A percentile compares a stretch with the other conserved stretches of the same genome.
phyloP scores from a whole-genome alignment of 2,329 filamentous ascomycete species.

The Venturia pyrina region DNA sequence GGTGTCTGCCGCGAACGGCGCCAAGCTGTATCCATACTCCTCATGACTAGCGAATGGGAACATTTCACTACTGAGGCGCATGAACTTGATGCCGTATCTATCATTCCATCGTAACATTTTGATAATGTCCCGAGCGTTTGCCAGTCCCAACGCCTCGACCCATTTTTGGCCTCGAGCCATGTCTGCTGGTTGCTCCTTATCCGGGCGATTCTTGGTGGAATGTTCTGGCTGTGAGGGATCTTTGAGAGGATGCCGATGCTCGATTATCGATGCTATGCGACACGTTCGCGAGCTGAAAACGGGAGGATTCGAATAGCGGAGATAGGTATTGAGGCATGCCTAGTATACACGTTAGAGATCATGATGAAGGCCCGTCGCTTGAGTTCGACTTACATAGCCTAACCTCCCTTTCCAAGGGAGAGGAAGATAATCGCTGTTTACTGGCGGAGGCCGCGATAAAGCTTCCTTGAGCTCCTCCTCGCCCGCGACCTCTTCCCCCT shows the following conservation, averaged over 20 bases:
- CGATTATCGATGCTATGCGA: constrained; percentile 79
- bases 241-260: constrained; percentile 72
- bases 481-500: constrained; percentile 45
- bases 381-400: constrained; percentile 57
- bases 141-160: constrained; percentile 65
- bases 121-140: constrained; percentile 71
- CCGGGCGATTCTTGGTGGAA: constrained; percentile 74
- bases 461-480: constrained; percentile 50
- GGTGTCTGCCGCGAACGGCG: constrained; percentile 69
- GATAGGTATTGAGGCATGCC: constrained; percentile 89
- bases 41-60: constrained; percentile 90
- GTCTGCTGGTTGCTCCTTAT: constrained; percentile 60
- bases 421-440: constrained; percentile 75
- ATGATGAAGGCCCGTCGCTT: not conserved
- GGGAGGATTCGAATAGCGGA: constrained; percentile 69
- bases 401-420: constrained; percentile 83
- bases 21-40: constrained; percentile 76
- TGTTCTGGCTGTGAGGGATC: constrained; percentile 71
- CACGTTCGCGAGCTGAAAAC: constrained; percentile 89
- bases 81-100: constrained; percentile 81
- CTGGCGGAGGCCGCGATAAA: constrained; percentile 56
- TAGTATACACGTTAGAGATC: constrained; percentile 20
- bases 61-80: constrained; percentile 90
- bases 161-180: constrained; percentile 58
- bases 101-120: constrained; percentile 92